Percentiles rank a stretch among this genome's conserved stretches.
These are phyloP conservation scores for Rhodotorula sp. DNA, from an alignment of 1,284 basidiomycete species.

Conservation along the genomic window DNA sequence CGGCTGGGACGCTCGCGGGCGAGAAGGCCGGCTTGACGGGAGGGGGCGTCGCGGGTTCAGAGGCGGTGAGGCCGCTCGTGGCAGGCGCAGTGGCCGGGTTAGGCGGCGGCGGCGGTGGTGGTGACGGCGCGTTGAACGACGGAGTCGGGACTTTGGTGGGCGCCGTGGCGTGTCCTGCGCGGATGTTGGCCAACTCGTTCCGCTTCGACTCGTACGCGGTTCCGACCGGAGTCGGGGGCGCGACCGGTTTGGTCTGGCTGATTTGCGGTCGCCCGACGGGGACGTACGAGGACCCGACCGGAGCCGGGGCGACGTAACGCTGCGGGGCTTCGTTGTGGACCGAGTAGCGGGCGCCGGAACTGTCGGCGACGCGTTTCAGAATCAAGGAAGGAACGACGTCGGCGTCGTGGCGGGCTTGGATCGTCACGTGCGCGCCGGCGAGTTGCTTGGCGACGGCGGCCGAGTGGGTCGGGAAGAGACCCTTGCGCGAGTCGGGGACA, in stretches of 20 bases:
- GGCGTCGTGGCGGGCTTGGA: constrained; percentile 84
- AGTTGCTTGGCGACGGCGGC: constrained; percentile 78
- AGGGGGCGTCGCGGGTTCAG: constrained; percentile 55
- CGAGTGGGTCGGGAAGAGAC: constrained; percentile 84
- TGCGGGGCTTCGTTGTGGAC: constrained; percentile 54
- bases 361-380: constrained; percentile 82
- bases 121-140: not conserved
- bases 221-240: constrained; percentile 42
- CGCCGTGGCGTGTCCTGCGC: constrained; percentile 17
- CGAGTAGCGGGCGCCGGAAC: constrained; percentile 86
- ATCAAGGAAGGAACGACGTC: constrained; percentile 78
- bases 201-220: constrained; percentile 47
- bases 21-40: not conserved
- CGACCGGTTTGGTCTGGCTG: constrained; percentile 33
- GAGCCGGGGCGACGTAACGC: constrained; percentile 44
- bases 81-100: constrained; percentile 48
- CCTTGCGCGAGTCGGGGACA: constrained; percentile 87
- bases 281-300: constrained; percentile 43
- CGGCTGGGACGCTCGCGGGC: constrained; percentile 40
- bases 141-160: not conserved
- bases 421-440: constrained; percentile 77
- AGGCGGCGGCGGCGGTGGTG: constrained; percentile 46
- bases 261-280: constrained; percentile 49
- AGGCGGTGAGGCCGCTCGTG: constrained; percentile 50
- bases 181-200: constrained; percentile 47